A percentile compares a stretch with the other conserved stretches of the same genome.
Evolutionary conservation across 148 eudicot genomes (phyloP).

Genomic region (Vaccinium myrtillus): DNA sequence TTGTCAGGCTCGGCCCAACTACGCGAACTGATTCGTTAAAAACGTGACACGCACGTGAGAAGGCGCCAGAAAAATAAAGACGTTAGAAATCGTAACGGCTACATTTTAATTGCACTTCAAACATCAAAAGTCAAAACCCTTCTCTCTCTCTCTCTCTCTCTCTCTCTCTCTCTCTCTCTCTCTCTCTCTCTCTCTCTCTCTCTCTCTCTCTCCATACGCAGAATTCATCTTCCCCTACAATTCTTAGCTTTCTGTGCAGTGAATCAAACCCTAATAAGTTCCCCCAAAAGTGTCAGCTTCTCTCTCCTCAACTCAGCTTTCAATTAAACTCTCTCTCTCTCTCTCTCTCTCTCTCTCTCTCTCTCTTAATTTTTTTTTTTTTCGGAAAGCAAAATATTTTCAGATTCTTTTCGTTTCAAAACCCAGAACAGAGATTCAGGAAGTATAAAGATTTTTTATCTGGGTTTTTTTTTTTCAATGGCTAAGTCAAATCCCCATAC

Average conservation of each 20-base stretch:
- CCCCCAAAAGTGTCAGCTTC: conserved; percentile 6
- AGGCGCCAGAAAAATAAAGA: neutral
- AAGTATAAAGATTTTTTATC: neutral
- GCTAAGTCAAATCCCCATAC: conserved; percentile 36
- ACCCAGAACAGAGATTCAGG: neutral
- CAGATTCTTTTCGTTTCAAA: neutral
- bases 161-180: neutral
- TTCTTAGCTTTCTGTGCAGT: neutral
- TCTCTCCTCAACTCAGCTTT: conserved; percentile 5
- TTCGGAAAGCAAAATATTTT: neutral
- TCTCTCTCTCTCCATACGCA: conserved; percentile 2
- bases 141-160: neutral
- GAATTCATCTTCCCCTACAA: neutral
- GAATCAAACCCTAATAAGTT: neutral
- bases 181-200: neutral
- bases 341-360: neutral
- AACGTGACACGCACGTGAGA: neutral
- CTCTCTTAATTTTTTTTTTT: neutral
- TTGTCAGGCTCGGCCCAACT: conserved; percentile 1
- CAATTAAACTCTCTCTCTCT: neutral
- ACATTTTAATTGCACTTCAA: conserved; percentile 6
- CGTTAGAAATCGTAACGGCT: conserved; percentile 20
- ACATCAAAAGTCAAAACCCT: neutral
- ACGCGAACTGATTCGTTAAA: neutral
- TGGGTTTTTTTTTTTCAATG: conserved; percentile 18